A percentile compares a stretch with the other conserved stretches of the same genome.
Conservation (phyloP, 2,329 filamentous ascomycete species). For the Alternaria ventricosa region DNA sequence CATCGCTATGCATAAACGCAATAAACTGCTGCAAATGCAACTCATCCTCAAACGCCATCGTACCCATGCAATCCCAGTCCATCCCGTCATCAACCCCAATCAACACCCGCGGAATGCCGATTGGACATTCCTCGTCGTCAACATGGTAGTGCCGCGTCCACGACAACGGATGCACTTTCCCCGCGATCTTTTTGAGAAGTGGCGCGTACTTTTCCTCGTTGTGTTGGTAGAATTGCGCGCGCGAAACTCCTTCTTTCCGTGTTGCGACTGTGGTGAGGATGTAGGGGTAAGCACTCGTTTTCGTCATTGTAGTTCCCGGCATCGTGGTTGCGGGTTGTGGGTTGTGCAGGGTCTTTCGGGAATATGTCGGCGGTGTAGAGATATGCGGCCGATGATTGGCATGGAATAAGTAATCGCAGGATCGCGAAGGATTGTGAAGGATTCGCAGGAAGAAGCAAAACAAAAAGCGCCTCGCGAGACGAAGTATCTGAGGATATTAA, state of each 20-base stretch:
- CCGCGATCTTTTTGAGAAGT: conserved; percentile 16
- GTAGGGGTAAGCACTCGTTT: conserved; percentile 19
- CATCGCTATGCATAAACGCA: conserved; percentile 24
- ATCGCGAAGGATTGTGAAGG: not conserved
- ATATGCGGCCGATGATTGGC: not conserved
- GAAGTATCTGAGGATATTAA: too few species aligned
- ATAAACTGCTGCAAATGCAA: conserved; percentile 29
- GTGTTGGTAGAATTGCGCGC: conserved; percentile 20
- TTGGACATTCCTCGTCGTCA: conserved; percentile 18
- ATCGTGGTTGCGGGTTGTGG: not conserved
- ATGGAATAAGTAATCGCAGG: not conserved
- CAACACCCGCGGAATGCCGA: conserved; percentile 14
- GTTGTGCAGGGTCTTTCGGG: too few species aligned
- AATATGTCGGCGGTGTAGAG: not conserved
- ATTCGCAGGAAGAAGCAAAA: not conserved
- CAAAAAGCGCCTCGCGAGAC: too few species aligned
- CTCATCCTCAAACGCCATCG: conserved; percentile 27
- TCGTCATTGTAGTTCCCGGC: not conserved
- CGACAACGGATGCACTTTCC: conserved; percentile 22
- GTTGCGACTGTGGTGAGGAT: conserved; percentile 19
- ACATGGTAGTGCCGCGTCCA: conserved; percentile 26
- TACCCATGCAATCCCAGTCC: conserved; percentile 28
- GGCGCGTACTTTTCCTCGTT: conserved; percentile 20
- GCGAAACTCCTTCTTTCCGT: conserved; percentile 20
- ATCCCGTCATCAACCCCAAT: conserved; percentile 17